Evolutionary conservation across 75 land plant species (phyloP), one percentile per base, ranked within the genome.

Genomic region (Ceratopteris richardii): DNA sequence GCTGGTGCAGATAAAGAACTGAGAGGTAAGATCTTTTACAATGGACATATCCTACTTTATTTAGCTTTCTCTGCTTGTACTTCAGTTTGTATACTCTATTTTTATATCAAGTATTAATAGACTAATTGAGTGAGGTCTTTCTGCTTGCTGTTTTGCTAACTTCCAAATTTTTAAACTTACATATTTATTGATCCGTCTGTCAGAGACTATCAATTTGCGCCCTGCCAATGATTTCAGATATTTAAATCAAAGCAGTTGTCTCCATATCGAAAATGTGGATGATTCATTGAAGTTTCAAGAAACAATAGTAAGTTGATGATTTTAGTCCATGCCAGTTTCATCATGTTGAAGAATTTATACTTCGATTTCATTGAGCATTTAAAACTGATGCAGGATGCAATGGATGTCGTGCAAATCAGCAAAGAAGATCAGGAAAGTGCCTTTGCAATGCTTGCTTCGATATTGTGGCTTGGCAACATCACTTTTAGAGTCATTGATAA

Each of bases 381-480:
- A n/a, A n/a, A n/a, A n/a, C n/a, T n/a, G n/a, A n/a, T 62, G 26
- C 72, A 90, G 97, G 83, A 76, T 66, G 97, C 97, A 17, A 70
- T 90, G 62, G 68, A 79, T 61, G 67, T 72, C 55, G 79, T 90
- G 57, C 78, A 79, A 72, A 77, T 90, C 37, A 63, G 71, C 58
- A 81, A 77, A 71, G 85, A 83, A 50, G 85, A 90, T 52, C 92
- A 87, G 68, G 81, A 81, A 46, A 67, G 51, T 53, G 70, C 58
- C 39, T 87, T 90, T 73, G 65, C 65, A 25, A 79, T 90, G 88
- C 77, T 87, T 58, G 82, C 97, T 60, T 88, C 93, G 24, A 75
- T 90, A 2, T 57, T 90, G 31, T 90, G 97, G 97, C 75, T 90
- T 48, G 97, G 97, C 50, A 87, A 90, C 60, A 77, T 87, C 52